phyloP scores from a whole-genome alignment of 495 filamentous ascomycete genomes.

The Jackrogersella multiformis region DNA sequence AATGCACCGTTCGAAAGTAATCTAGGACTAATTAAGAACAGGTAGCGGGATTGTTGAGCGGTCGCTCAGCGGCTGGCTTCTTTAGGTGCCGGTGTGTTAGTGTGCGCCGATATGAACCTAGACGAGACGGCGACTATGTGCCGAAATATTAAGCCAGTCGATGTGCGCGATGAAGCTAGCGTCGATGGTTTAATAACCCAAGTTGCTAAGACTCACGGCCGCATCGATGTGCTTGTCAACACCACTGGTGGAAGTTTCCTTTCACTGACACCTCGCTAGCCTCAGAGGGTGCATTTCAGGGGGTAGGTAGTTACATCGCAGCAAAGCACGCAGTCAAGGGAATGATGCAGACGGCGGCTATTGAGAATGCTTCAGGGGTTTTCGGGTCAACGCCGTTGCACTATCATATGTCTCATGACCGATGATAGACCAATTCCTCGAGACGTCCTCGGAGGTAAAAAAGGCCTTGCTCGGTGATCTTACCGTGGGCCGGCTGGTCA shows the following conservation, averaged over 20 bases:
- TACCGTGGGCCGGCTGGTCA: conserved; percentile 10
- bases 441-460: neutral
- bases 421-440: conserved; percentile 24
- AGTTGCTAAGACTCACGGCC: neutral
- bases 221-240: conserved; percentile 5
- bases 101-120: neutral
- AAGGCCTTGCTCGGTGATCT: conserved; percentile 19
- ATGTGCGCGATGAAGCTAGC: neutral
- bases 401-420: conserved; percentile 39
- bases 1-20: neutral
- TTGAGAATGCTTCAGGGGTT: conserved; percentile 36
- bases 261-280: conserved; percentile 5
- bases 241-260: neutral
- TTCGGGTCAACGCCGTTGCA: conserved; percentile 41
- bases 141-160: neutral
- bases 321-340: conserved; percentile 43
- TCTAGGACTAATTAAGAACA: neutral
- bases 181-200: neutral
- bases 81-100: neutral
- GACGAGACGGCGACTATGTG: neutral
- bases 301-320: conserved; percentile 21
- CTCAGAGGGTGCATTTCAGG: conserved; percentile 17
- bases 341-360: conserved; percentile 36
- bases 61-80: neutral
- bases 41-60: neutral